Percentiles rank a stretch among this genome's conserved stretches.
Evolutionary conservation across 495 filamentous ascomycete genomes (phyloP).

Genomic region (Penicillium soppii): DNA sequence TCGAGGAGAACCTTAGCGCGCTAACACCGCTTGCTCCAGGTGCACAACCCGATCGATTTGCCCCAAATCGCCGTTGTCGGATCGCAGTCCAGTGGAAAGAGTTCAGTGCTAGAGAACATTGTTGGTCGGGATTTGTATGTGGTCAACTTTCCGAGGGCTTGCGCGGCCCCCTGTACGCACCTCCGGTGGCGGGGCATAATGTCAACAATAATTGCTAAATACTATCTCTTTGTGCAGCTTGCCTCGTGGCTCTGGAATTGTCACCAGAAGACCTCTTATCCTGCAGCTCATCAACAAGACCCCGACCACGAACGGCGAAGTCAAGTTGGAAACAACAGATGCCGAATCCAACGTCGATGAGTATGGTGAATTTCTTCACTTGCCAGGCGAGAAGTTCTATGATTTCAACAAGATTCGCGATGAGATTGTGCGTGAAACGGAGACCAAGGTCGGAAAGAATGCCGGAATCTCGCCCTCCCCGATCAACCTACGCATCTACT

Average conservation of each 20-base stretch:
- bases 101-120: slow-evolving; percentile 99
- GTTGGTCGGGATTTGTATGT: slow-evolving; percentile 97
- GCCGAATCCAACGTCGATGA: slow-evolving; percentile 89
- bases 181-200: slow-evolving; percentile 15
- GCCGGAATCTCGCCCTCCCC: slow-evolving; percentile 94
- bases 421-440: slow-evolving; percentile 96
- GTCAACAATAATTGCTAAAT: slow-evolving; percentile 30
- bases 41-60: slow-evolving; percentile 97
- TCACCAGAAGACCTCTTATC: slow-evolving; percentile 92
- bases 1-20: slow-evolving; percentile 5
- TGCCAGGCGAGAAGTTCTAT: slow-evolving; percentile 96
- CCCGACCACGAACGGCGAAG: slow-evolving; percentile 68
- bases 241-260: slow-evolving; percentile 96
- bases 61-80: slow-evolving; percentile 99
- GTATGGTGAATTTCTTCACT: slow-evolving; percentile 98
- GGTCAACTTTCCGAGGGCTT: not conserved
- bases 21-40: slow-evolving; percentile 51
- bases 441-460: slow-evolving; percentile 92
- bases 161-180: slow-evolving; percentile 2
- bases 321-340: slow-evolving; percentile 66
- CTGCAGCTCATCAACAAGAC: slow-evolving; percentile 96
- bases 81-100: slow-evolving; percentile 99
- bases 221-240: slow-evolving; percentile 56
- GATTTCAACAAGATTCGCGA: slow-evolving; percentile 99
- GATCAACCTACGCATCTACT: slow-evolving; percentile 97